Base-by-base conservation (phyloP, 176 grass and related monocot genomes). In the Oryza australiensis region DNA sequence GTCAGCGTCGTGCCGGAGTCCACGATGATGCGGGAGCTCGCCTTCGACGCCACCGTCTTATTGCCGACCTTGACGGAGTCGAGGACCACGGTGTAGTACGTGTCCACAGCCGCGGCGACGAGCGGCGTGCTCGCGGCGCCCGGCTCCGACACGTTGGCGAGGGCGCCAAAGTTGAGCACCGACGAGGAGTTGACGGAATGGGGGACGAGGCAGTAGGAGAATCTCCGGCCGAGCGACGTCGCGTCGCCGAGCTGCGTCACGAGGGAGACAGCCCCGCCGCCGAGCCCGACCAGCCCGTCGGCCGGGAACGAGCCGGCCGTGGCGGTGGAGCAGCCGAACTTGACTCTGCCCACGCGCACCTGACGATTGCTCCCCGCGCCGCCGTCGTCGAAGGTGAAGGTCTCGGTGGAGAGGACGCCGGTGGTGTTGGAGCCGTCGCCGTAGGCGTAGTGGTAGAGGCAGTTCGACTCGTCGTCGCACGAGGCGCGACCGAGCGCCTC, bases 151-250 rank as follows among this genome's bases (percentile, higher is more conserved):
- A 92, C 72, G 66, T 43, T 14, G 26, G 94, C 94, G 16, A 26
- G 53, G 20, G 89, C 33, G 2, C 94, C 92, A 62, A 97, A 90
- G 80, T 82, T 82, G 41, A 97, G 80, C 9, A 59, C 10, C 30
- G 87, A 89, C 22, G 73, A 81, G 42, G 84, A 13, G 41, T 91
- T 81, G 26, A 30, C 12, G 63, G 55, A 26, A 26, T 62, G 29
- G 3, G 83, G 77, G 30, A 85, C 81, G 6, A 97, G 84, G 74
- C 92, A 97, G 73, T 94, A 94, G 23, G 92, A 94, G 89, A 97
- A 94, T 32, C 23, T 86, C 8, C 79, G 75, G 7, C 68, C 88
- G 26, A 91, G 46, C 18, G 22, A 41, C 57, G 72, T 70, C 42
- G 0, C n/a, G 3, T 41, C 66, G 1, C 69, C 68, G 6, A 94